Evolutionary conservation across 2,329 filamentous ascomycete species (phyloP), one percentile per base, ranked within the genome.

Genomic region (Endothia cerciana): DNA sequence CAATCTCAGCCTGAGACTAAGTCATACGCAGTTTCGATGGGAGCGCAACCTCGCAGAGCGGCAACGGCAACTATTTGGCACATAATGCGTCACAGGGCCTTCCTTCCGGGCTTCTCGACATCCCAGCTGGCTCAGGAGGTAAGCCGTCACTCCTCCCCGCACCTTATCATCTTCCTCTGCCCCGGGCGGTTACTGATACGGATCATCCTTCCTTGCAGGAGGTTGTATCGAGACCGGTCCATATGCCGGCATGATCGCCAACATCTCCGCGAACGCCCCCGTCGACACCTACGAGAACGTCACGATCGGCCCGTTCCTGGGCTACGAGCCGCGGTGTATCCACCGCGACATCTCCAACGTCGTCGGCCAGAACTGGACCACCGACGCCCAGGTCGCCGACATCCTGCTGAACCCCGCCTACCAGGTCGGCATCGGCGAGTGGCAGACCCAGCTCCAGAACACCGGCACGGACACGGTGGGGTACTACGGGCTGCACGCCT

Each of bases 21-120:
- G 5, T 2, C 68, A 83, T 82, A 0, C 81, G 82, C 15, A 71
- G 85, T 56, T 82, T 87, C 67, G 82, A 84, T 64, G 84, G 84
- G 61, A 82, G 81, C 62, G 77, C 76, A 13, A 81, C 79, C 47
- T 80, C 77, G 55, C 70, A 83, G 77, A 79, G 78, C 25, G 80
- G 82, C 5, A 78, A 83, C 55, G 82, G 82, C 13, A 22, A 47
- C 17, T 60, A 60, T 19, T 19, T 60, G 30, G 25, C 58, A 47
- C 43, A 60, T 10, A 60, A 49, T 36, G 40, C 58, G 7, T 47
- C 58, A 7, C 13, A 11, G 8, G 58, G 58, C 33, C 41, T 60
- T 36, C 58, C 43, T 7, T 25, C 28, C 28, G 57, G 57, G 25
- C 57, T 59, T 17, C 57, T 59, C 38, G 15, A 43, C 40, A 59